A percentile compares a stretch with the other conserved stretches of the same genome.
Evolutionary conservation across 768 basidiomycete species (phyloP).

Genomic region (Termitomyces sp.): DNA sequence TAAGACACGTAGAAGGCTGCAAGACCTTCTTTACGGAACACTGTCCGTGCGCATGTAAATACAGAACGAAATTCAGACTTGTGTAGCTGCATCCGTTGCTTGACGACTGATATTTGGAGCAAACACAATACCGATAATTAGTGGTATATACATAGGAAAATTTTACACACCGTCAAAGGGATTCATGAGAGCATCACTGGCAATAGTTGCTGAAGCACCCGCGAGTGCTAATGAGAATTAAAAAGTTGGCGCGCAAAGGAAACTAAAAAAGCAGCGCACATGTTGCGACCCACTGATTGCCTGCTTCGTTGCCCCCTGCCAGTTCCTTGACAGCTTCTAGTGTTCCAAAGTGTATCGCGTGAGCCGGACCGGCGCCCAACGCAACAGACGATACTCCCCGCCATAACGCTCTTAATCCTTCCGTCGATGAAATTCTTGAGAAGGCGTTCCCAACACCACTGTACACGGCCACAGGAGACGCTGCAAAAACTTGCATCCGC

Average conservation of each 20-base stretch:
- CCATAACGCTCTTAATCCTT: slow-evolving; percentile 90
- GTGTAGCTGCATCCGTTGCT: slow-evolving; percentile 99
- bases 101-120: slow-evolving; percentile 66
- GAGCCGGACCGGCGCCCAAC: slow-evolving; percentile 94
- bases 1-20: slow-evolving; percentile 97
- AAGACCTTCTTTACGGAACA: slow-evolving; percentile 84
- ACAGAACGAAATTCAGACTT: slow-evolving; percentile 89
- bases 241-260: neutral
- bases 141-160: slow-evolving; percentile 2
- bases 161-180: slow-evolving; percentile 87
- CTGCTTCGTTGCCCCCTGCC: slow-evolving; percentile 76
- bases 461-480: slow-evolving; percentile 82
- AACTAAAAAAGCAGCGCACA: slow-evolving; percentile 46
- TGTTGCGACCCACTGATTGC: slow-evolving; percentile 84
- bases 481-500: slow-evolving; percentile 96
- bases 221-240: slow-evolving; percentile 60
- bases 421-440: slow-evolving; percentile 88
- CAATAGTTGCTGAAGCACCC: slow-evolving; percentile 91
- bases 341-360: slow-evolving; percentile 95
- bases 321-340: slow-evolving; percentile 95
- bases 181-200: slow-evolving; percentile 98
- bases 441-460: slow-evolving; percentile 89
- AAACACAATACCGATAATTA: neutral
- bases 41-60: slow-evolving; percentile 75
- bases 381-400: slow-evolving; percentile 95